Percentiles rank a stretch among this genome's conserved stretches.
Conservation (phyloP, 441 rosid genomes). For the Caryocar brasiliense region DNA sequence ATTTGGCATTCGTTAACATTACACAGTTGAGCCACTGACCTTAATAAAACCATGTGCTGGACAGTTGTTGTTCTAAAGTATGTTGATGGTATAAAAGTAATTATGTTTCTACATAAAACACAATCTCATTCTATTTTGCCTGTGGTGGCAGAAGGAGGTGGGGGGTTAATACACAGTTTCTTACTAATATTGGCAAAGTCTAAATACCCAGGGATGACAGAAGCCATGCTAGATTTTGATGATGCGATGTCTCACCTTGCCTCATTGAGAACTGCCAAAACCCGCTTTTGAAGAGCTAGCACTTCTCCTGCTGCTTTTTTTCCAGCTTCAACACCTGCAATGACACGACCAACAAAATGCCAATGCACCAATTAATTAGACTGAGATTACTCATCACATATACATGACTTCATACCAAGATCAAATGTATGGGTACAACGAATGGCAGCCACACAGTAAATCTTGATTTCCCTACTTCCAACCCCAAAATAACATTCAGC, state of each 20-base stretch:
- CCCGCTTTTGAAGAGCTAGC: conserved; percentile 83
- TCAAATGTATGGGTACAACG: background rate
- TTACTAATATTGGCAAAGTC: no score
- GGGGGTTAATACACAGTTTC: no score
- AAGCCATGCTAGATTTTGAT: background rate
- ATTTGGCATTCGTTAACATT: no score
- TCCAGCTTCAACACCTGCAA: conserved; percentile 91
- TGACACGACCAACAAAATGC: no score
- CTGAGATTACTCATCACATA: background rate
- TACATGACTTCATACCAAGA: background rate
- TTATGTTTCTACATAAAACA: no score
- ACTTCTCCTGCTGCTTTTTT: conserved; percentile 96
- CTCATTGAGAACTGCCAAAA: conserved; percentile 80
- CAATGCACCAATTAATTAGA: conserved; percentile 2
- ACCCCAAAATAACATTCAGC: conserved; percentile 1
- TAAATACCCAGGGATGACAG: no score
- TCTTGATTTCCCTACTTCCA: background rate
- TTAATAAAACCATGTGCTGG: background rate
- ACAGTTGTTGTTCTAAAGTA: no score
- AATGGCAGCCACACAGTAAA: background rate
- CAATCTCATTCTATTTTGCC: no score
- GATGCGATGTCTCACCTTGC: conserved; percentile 53
- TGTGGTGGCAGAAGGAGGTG: no score
- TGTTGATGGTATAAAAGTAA: no score
- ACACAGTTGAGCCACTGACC: background rate